Evolutionary conservation across 1,284 basidiomycete genomes (phyloP), one percentile per base, ranked within the genome.

Genomic region (Somion occarium): DNA sequence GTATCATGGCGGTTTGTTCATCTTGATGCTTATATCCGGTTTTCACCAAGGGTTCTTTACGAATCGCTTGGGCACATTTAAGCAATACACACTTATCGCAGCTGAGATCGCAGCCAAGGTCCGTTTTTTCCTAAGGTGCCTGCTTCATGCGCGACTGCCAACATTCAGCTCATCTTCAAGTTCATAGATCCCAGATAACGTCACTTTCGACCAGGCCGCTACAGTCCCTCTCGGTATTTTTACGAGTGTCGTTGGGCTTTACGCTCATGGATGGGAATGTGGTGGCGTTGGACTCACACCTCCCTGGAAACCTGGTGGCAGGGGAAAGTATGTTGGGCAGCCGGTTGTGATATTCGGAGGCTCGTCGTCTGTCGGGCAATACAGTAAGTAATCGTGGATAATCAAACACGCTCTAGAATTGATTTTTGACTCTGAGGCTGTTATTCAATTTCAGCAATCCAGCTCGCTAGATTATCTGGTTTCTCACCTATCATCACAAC

Each of bases 401-500:
- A 41, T 41, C 39, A n/a, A n/a, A n/a, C n/a, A n/a, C n/a, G n/a
- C n/a, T n/a, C n/a, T n/a, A n/a, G n/a, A n/a, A n/a, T n/a, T n/a
- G n/a, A n/a, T n/a, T n/a, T n/a, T n/a, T n/a, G n/a, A n/a, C n/a
- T n/a, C n/a, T n/a, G n/a, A n/a, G n/a, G n/a, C n/a, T n/a, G n/a
- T n/a, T n/a, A n/a, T n/a, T n/a, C n/a, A n/a, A n/a, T n/a, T n/a
- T 13, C 37, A 64, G 67, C 63, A 0, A 69, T 76, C 30, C 76
- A 80, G 59, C 62, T 79, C 20, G 73, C 73, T 5, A 70, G 68
- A 51, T 56, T 76, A 9, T 73, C 75, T 1, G 78, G 78, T 0
- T 78, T 78, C 62, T 70, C 67, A 2, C 71, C 70, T 3, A 75
- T 79, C 52, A 71, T 80, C 52, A 66, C 74, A 9, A 78, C 76